Percentiles rank a stretch among this genome's conserved stretches.
Evolutionary conservation across 106 monocot species (phyloP).

Genomic region (Gastrodia elata): DNA sequence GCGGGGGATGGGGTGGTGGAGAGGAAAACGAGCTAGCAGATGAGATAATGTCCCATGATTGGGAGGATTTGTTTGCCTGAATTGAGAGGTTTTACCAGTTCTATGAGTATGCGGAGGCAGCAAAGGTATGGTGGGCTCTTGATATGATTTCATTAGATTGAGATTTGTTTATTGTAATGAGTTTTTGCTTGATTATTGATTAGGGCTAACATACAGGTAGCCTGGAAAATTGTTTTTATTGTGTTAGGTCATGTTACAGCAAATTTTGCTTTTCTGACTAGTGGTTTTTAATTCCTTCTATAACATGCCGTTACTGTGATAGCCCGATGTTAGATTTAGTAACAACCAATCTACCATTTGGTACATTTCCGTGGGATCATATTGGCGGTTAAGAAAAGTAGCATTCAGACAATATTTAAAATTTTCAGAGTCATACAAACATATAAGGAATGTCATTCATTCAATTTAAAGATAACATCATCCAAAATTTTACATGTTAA

Average conservation of each 20-base stretch:
- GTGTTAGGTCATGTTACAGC: not conserved
- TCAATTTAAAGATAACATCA: no score
- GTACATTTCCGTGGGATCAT: no score
- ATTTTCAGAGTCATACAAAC: no score
- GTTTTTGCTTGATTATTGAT: not conserved
- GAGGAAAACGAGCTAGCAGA: not conserved
- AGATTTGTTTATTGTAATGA: not conserved
- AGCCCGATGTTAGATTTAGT: no score
- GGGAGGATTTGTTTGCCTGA: constrained; percentile 7
- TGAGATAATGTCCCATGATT: not conserved
- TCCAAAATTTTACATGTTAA: no score
- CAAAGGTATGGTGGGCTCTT: no score
- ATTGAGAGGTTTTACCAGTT: not conserved
- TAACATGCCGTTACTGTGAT: no score
- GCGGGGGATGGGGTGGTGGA: not conserved
- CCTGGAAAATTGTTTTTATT: not conserved
- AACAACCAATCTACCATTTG: no score
- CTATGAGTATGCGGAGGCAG: not conserved
- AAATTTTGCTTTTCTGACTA: not conserved
- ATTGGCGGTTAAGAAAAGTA: no score
- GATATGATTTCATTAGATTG: not conserved
- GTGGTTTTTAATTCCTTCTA: not conserved
- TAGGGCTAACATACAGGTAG: not conserved
- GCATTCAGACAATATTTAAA: no score
- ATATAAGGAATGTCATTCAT: no score